phyloP scores from a whole-genome alignment of 140 eudicot genomes.

The Bidens hawaiensis region DNA sequence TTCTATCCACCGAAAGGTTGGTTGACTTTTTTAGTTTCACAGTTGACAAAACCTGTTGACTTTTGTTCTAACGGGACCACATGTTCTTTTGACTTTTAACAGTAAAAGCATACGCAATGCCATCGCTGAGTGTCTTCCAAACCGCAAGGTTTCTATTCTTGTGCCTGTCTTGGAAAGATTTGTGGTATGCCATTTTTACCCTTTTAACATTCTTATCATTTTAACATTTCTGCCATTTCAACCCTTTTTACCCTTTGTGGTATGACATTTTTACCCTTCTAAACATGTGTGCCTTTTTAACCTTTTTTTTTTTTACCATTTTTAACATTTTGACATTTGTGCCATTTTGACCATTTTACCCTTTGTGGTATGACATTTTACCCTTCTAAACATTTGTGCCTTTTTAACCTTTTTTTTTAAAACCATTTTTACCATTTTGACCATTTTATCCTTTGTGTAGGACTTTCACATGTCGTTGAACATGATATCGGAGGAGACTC shows the following conservation, averaged over 20 bases:
- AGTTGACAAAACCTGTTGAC: not conserved
- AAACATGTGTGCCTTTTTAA: constrained; percentile 36
- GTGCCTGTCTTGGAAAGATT: constrained; percentile 98
- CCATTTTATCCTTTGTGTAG: constrained; percentile 33
- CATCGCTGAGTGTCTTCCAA: constrained; percentile 79
- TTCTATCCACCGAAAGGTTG: constrained; percentile 94
- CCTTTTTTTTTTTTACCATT: constrained; percentile 4
- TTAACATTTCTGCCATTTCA: not conserved
- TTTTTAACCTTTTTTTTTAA: too few relatives aligned
- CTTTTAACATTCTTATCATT: constrained; percentile 10
- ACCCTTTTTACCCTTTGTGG: constrained; percentile 47
- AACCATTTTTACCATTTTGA: not conserved
- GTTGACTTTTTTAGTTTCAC: not conserved
- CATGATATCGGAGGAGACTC: constrained; percentile 95
- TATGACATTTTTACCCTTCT: constrained; percentile 31
- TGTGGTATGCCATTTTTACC: constrained; percentile 56
- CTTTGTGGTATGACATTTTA: constrained; percentile 66
- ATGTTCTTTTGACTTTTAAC: constrained; percentile 28
- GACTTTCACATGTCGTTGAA: constrained; percentile 82
- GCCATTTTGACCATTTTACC: not conserved
- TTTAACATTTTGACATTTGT: constrained; percentile 3
- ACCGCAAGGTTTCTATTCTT: constrained; percentile 54
- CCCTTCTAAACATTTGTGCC: constrained; percentile 4
- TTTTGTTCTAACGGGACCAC: constrained; percentile 2
- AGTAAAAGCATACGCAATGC: constrained; percentile 78